These are phyloP conservation scores for Cryptosporidium ryanae DNA, from an alignment of 169 alveolate genomes.

Conservation along the genomic window DNA sequence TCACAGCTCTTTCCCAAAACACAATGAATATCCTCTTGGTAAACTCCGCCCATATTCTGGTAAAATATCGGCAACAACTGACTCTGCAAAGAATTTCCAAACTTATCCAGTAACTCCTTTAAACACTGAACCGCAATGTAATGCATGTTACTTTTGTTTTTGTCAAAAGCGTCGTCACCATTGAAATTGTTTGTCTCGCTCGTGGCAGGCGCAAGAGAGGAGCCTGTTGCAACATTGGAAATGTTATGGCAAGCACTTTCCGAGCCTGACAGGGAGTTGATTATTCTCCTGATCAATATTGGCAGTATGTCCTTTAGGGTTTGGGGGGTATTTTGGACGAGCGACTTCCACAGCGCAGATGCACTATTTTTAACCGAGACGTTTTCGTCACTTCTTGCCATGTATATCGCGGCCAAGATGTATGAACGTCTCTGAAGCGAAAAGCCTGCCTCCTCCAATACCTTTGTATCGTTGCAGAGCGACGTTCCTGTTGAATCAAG, in stretches of 20 bases:
- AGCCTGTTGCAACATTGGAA: no score
- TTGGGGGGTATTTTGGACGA: slow-evolving; percentile 83
- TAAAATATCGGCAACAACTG: slow-evolving; percentile 54
- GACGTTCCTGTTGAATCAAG: slow-evolving; percentile 75
- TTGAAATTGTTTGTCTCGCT: no score
- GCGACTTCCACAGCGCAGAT: slow-evolving; percentile 78
- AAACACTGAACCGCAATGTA: slow-evolving; percentile 40
- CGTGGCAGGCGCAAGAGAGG: no score
- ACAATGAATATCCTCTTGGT: slow-evolving; percentile 6
- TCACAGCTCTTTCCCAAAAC: not conserved
- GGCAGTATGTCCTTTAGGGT: slow-evolving; percentile 79
- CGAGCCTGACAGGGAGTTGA: slow-evolving; percentile 70
- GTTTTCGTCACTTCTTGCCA: slow-evolving; percentile 78
- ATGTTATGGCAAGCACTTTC: no score
- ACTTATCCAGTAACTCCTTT: slow-evolving; percentile 39
- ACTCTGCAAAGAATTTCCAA: slow-evolving; percentile 41
- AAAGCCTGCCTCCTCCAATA: slow-evolving; percentile 76
- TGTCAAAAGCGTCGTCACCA: no score
- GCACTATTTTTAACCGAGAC: slow-evolving; percentile 80
- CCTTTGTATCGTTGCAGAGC: slow-evolving; percentile 32
- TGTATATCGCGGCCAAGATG: slow-evolving; percentile 81
- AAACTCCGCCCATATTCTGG: slow-evolving; percentile 57
- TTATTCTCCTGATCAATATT: slow-evolving; percentile 77
- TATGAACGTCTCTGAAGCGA: slow-evolving; percentile 80
- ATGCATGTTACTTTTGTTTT: slow-evolving; percentile 11